Evolutionary conservation across 2,329 filamentous ascomycete species (phyloP), one percentile per base, ranked within the genome.

Genomic region (Diaporthe ilicicola): DNA sequence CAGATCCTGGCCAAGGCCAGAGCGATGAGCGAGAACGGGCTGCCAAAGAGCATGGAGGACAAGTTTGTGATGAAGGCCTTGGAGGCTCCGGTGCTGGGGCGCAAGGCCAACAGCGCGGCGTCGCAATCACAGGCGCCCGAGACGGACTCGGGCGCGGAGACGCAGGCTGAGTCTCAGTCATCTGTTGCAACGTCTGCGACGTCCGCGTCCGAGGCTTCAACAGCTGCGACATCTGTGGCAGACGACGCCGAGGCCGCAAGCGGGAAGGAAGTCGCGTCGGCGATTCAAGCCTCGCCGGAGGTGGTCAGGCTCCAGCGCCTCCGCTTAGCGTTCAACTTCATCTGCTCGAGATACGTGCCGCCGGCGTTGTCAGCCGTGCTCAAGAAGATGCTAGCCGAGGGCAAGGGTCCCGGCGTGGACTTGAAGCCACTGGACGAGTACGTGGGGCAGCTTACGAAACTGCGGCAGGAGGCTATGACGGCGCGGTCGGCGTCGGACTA

Each of bases 31-130:
- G 81, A 83, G 5, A 83, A 82, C 1, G 89, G 90, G 0, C 82
- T 98, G 12, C 94, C 96, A 1, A 82, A 84, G 8, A 97, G 92
- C 75, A 88, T 99, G 86, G 95, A 98, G 78, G 93, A 96, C 56
- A 91, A 89, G 51, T 97, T 97, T 75, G 90, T 99, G 10, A 88
- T 86, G 65, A 92, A 92, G 76, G 88, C 88, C 2, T 84, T 99
- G 6, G 93, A 96, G 75, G 88, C 91, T 5, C 95, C 96, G 0
- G 84, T 97, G 53, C 83, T 93, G 75, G 89, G 89, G 39, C 85
- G 94, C 50, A 91, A 87, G 76, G 86, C 89, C 55, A 87, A 73
- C 74, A 44, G 74, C 74, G 29, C 48, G 9, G 67, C 32, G 0
- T 77, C 77, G 12, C 77, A 78, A 7, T 77, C 77, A 17, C 73